A percentile compares a stretch with the other conserved stretches of the same genome.
Evolutionary conservation across 129 eudicot genomes (phyloP).

Genomic region (Tagetes patula): DNA sequence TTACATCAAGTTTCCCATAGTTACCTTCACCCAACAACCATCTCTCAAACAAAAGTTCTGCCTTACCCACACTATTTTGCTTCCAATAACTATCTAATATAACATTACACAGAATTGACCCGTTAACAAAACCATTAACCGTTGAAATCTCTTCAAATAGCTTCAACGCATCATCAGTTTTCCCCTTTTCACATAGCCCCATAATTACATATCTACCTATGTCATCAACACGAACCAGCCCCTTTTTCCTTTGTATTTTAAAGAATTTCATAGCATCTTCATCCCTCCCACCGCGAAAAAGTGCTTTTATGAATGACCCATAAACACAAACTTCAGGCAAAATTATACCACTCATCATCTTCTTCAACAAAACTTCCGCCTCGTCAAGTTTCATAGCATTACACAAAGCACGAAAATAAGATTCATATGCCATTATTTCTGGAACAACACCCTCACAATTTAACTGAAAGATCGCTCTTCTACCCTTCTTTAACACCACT

Average conservation of each 20-base stretch:
- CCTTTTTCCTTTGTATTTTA: constrained; percentile 43
- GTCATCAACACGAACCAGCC: constrained; percentile 45
- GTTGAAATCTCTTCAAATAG: constrained; percentile 34
- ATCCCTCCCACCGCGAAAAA: constrained; percentile 42
- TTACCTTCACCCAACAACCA: constrained; percentile 22
- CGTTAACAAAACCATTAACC: constrained; percentile 20
- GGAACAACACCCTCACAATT: constrained; percentile 48
- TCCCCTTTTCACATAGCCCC: constrained; percentile 44
- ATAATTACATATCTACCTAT: constrained; percentile 35
- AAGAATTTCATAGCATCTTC: constrained; percentile 49
- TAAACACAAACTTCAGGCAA: constrained; percentile 50
- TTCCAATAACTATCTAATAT: constrained; percentile 39
- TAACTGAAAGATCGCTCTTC: constrained; percentile 48
- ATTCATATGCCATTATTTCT: constrained; percentile 41
- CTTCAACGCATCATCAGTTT: constrained; percentile 37
- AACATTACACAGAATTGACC: constrained; percentile 23
- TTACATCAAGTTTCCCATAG: constrained; percentile 20
- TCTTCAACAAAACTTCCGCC: constrained; percentile 47
- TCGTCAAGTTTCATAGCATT: constrained; percentile 37
- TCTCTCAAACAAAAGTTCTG: constrained; percentile 32
- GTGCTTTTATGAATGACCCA: constrained; percentile 45
- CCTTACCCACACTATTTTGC: constrained; percentile 26
- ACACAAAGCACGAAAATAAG: constrained; percentile 47
- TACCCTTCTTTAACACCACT: constrained; percentile 36
- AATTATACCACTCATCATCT: constrained; percentile 37